phyloP scores from a whole-genome alignment of 2,329 filamentous ascomycete genomes.

The Claviceps fusiformis region DNA sequence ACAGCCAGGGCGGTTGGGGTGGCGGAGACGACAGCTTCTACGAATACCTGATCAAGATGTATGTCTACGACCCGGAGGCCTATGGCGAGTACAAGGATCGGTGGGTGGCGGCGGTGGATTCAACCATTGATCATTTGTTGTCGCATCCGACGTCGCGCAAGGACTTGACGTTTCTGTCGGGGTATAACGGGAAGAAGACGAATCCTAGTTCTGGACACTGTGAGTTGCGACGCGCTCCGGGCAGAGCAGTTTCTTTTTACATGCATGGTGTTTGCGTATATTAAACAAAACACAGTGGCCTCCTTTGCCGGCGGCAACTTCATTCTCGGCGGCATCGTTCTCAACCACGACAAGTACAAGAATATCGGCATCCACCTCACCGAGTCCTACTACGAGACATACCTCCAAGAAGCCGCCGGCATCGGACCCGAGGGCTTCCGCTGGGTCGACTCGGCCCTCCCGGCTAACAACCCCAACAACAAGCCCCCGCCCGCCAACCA shows the following conservation, averaged over 20 bases:
- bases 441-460: constrained; percentile 37
- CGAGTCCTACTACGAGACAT: constrained; percentile 61
- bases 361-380: constrained; percentile 62
- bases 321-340: constrained; percentile 62
- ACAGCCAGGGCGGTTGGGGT: constrained; percentile 60
- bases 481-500: constrained; percentile 28
- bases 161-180: constrained; percentile 59
- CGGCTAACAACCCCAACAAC: constrained; percentile 26
- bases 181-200: constrained; percentile 34
- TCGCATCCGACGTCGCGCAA: constrained; percentile 52
- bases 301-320: constrained; percentile 81
- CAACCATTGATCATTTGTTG: constrained; percentile 56
- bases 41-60: constrained; percentile 89
- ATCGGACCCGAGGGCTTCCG: constrained; percentile 65
- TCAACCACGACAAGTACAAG: constrained; percentile 52
- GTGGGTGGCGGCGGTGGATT: constrained; percentile 65
- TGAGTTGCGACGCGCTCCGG: constrained; percentile 15
- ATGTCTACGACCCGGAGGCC: constrained; percentile 55
- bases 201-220: constrained; percentile 35
- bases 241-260: too few relatives aligned
- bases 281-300: constrained; percentile 36
- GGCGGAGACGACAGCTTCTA: constrained; percentile 72
- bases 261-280: not conserved
- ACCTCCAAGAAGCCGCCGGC: constrained; percentile 50
- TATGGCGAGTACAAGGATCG: constrained; percentile 56